Conservation (phyloP, 2,329 filamentous ascomycete genomes). For the Claviceps sp. region DNA sequence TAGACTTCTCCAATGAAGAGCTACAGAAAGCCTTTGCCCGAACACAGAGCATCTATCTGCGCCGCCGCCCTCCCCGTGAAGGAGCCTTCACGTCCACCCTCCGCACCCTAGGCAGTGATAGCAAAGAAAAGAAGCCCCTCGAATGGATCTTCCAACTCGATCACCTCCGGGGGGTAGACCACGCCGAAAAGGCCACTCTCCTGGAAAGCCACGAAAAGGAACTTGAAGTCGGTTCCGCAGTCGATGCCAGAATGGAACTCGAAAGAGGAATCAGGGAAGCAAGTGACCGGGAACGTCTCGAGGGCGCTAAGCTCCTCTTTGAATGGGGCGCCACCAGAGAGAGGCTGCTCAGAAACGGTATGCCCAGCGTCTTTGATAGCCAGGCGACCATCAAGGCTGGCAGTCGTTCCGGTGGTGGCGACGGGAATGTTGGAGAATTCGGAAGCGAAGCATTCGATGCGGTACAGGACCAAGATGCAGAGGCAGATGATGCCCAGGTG, state of each 20-base stretch:
- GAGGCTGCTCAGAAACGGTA: slow-evolving; percentile 14
- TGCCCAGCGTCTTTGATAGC: slow-evolving; percentile 17
- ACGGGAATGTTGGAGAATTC: slow-evolving; percentile 10
- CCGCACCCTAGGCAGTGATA: slow-evolving; percentile 47
- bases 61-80: slow-evolving; percentile 54
- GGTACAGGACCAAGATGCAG: neutral
- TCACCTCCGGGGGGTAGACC: slow-evolving; percentile 38
- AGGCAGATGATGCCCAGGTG: slow-evolving; percentile 18
- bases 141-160: slow-evolving; percentile 62
- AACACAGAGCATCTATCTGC: slow-evolving; percentile 62
- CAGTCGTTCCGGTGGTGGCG: neutral
- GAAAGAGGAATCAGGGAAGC: slow-evolving; percentile 31
- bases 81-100: slow-evolving; percentile 61
- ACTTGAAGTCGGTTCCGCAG: slow-evolving; percentile 33
- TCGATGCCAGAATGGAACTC: slow-evolving; percentile 62
- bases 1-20: slow-evolving; percentile 56
- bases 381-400: slow-evolving; percentile 20
- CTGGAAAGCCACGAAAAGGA: slow-evolving; percentile 38
- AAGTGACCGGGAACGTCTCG: slow-evolving; percentile 26
- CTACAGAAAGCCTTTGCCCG: slow-evolving; percentile 48
- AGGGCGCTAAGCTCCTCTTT: slow-evolving; percentile 39
- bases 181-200: slow-evolving; percentile 53
- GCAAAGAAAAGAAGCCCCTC: slow-evolving; percentile 33
- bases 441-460: slow-evolving; percentile 11
- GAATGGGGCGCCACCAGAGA: slow-evolving; percentile 39